Evolutionary conservation across 2,329 filamentous ascomycete species (phyloP).

Genomic region (Rhynchosporium secalis): DNA sequence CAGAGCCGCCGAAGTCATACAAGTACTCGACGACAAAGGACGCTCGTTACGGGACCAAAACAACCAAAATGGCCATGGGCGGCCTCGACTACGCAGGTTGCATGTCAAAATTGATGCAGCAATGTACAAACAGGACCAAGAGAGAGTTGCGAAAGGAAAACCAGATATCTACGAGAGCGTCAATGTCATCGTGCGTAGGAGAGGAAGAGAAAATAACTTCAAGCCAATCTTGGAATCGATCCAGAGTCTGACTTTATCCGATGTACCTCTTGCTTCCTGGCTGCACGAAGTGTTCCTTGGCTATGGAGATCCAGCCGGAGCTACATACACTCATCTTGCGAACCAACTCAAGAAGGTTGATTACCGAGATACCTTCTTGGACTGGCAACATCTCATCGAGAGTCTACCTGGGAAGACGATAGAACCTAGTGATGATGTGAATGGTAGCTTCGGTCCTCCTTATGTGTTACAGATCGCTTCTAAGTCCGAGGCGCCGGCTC

Average conservation of each 20-base stretch:
- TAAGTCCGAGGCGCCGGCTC: slow-evolving; percentile 51
- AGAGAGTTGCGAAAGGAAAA: slow-evolving; percentile 63
- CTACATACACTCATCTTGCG: slow-evolving; percentile 78
- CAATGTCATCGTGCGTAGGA: slow-evolving; percentile 82
- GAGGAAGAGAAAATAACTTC: slow-evolving; percentile 94
- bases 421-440: slow-evolving; percentile 71
- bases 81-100: slow-evolving; percentile 65
- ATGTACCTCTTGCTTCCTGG: slow-evolving; percentile 86
- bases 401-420: slow-evolving; percentile 86
- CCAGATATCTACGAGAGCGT: slow-evolving; percentile 79
- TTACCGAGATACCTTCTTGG: slow-evolving; percentile 89
- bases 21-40: slow-evolving; percentile 83
- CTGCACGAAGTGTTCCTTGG: slow-evolving; percentile 97
- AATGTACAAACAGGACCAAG: slow-evolving; percentile 76
- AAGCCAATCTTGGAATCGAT: slow-evolving; percentile 91
- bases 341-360: slow-evolving; percentile 79
- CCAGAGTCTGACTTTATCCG: slow-evolving; percentile 78
- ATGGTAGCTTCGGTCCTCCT: slow-evolving; percentile 78
- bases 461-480: slow-evolving; percentile 75
- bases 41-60: slow-evolving; percentile 65
- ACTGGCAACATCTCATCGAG: slow-evolving; percentile 92
- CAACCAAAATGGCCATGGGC: slow-evolving; percentile 63
- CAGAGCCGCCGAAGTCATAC: slow-evolving; percentile 81
- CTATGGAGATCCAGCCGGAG: slow-evolving; percentile 88
- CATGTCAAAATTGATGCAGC: slow-evolving; percentile 78